Evolutionary conservation across 768 basidiomycete genomes (phyloP), one percentile per base, ranked within the genome.

Genomic region (Heimioporus sp.): DNA sequence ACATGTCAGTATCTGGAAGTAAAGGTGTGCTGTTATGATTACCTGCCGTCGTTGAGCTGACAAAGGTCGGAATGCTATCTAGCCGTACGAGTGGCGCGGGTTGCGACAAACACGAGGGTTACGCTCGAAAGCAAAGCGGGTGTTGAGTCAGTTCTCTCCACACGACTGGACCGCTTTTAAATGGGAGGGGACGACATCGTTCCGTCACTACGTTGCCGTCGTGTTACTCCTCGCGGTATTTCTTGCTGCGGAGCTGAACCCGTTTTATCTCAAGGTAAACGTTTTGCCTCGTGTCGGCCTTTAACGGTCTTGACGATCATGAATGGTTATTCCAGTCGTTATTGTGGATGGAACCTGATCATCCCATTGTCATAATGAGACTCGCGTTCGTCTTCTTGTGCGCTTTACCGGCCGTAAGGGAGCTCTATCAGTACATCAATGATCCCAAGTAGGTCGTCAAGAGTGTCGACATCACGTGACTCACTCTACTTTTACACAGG

Each of bases 341-440:
- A 54, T 75, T 93, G 35, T 92, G 91, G 90, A 87, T 93, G 85
- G 90, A 92, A 64, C 92, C 91, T 34, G 86, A 90, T 67, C 91
- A 93, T 66, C 91, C 90, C 11, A 82, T 93, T 56, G 77, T 93
- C 45, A 87, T 92, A 52, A 72, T 81, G 55, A 72, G 79, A 32
- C 78, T 93, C 10, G 83, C 81, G 15, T 82, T 82, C 53, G 82
- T 93, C 54, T 93, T 93, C 65, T 73, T 93, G 3, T 93, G 90
- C 61, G 91, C 85, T n/a, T 73, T 93, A 31, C 91, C 91, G 11
- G 91, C 92, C 13, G 88, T 86, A 52, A 75, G 91, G 60, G 91
- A 93, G 72, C 70, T 92, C 24, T 90, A 81, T 66, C 88, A 90
- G 65, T 93, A 92, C 61, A 80, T 90, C 62, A 89, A 86, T 63